phyloP scores from a whole-genome alignment of 768 basidiomycete species.

The Boletus pseudopeckii region DNA sequence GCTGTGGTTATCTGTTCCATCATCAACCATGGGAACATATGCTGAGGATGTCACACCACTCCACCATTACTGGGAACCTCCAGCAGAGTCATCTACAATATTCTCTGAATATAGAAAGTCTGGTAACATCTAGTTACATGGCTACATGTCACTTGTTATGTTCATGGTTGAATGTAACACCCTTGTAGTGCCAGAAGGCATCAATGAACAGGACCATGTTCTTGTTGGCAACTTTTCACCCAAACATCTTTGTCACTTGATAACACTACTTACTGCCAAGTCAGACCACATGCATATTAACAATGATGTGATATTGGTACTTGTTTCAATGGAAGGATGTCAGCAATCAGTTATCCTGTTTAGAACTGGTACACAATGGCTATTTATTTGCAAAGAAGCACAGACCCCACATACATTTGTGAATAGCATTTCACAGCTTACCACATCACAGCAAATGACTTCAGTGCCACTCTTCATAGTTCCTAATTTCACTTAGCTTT shows the following conservation, averaged over 20 bases:
- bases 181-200: conserved; percentile 51
- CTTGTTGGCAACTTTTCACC: conserved; percentile 70
- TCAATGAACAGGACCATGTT: conserved; percentile 64
- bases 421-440: no score
- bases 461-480: conserved; percentile 24
- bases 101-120: no score
- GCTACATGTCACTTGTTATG: no score
- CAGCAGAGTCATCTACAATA: no score
- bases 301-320: conserved; percentile 49
- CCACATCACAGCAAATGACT: no score
- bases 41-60: no score
- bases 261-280: conserved; percentile 55
- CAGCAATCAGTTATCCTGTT: conserved; percentile 50
- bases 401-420: conserved; percentile 19
- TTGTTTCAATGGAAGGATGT: conserved; percentile 47
- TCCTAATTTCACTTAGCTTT: no score
- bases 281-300: conserved; percentile 47
- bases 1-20: no score
- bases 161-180: no score
- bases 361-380: conserved; percentile 31
- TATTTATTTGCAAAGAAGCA: conserved; percentile 27
- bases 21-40: no score
- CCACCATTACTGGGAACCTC: no score
- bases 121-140: no score
- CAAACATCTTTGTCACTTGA: conserved; percentile 53